These are phyloP conservation scores for Sporormia fimetaria DNA, from an alignment of 495 filamentous ascomycete species.

Conservation along the genomic window DNA sequence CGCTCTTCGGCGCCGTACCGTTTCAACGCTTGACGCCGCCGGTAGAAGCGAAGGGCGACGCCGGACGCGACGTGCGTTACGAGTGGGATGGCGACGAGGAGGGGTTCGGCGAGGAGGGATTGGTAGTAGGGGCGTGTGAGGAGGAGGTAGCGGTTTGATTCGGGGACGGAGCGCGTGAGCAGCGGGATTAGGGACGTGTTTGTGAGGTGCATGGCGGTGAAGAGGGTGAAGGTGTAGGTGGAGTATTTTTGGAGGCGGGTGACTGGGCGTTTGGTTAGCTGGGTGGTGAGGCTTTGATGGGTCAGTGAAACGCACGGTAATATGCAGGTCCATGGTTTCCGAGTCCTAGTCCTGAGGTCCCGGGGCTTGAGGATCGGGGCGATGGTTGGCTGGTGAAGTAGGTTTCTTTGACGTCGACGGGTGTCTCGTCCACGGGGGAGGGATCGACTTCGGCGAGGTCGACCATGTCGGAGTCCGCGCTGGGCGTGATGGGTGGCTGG, in stretches of 20 bases:
- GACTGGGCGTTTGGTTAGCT: slow-evolving; percentile 40
- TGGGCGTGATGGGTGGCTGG: slow-evolving; percentile 9
- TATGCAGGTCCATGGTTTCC: slow-evolving; percentile 29
- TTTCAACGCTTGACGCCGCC: slow-evolving; percentile 51
- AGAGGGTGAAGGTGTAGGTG: slow-evolving; percentile 72
- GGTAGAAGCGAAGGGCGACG: slow-evolving; percentile 59
- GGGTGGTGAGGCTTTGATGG: neutral
- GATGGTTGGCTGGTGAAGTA: slow-evolving; percentile 39
- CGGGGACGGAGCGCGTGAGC: slow-evolving; percentile 41
- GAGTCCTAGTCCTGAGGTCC: slow-evolving; percentile 29
- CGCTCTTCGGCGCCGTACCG: slow-evolving; percentile 56
- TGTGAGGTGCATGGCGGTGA: slow-evolving; percentile 63
- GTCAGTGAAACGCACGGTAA: slow-evolving; percentile 23
- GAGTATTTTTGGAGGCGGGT: slow-evolving; percentile 74
- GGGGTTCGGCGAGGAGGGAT: slow-evolving; percentile 52
- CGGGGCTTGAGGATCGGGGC: slow-evolving; percentile 10
- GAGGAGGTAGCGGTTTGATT: slow-evolving; percentile 47
- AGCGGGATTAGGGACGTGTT: slow-evolving; percentile 56
- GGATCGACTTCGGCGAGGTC: slow-evolving; percentile 74
- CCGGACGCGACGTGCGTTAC: slow-evolving; percentile 52
- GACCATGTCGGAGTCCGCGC: slow-evolving; percentile 26
- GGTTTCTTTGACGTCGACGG: slow-evolving; percentile 42
- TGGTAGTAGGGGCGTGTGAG: slow-evolving; percentile 68
- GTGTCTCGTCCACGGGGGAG: slow-evolving; percentile 59
- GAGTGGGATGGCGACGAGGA: slow-evolving; percentile 51